Percentiles rank a stretch among this genome's conserved stretches.
These are phyloP conservation scores for Vachellia pachyceras DNA, from an alignment of 306 rosid species.

Conservation along the genomic window DNA sequence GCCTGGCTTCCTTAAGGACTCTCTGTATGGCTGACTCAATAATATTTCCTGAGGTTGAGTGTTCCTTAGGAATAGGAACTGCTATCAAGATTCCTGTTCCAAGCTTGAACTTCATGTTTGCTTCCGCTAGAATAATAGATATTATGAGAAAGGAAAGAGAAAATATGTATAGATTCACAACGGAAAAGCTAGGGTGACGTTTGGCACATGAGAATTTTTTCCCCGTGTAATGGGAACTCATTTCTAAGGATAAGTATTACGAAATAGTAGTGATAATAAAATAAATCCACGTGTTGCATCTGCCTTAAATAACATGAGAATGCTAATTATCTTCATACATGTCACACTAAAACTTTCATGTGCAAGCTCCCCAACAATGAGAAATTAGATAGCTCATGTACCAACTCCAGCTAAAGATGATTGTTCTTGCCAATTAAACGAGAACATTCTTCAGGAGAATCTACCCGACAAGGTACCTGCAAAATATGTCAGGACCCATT, in stretches of 20 bases:
- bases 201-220: neutral
- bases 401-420: neutral
- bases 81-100: slow-evolving; percentile 82
- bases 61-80: slow-evolving; percentile 88
- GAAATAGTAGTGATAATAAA: no score
- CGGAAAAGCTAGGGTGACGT: neutral
- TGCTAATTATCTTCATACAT: neutral
- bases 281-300: neutral
- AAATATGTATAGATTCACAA: slow-evolving; percentile 1
- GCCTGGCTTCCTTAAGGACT: slow-evolving; percentile 85
- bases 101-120: slow-evolving; percentile 67
- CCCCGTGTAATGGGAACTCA: neutral
- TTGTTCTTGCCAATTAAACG: slow-evolving; percentile 9
- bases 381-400: neutral
- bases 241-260: neutral
- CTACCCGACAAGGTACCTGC: slow-evolving; percentile 82
- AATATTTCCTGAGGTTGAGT: slow-evolving; percentile 72
- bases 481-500: slow-evolving; percentile 40
- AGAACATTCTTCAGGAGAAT: slow-evolving; percentile 51
- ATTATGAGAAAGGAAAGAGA: slow-evolving; percentile 1
- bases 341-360: neutral
- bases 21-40: slow-evolving; percentile 80
- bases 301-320: neutral
- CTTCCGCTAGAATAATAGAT: slow-evolving; percentile 54
- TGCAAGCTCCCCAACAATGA: neutral